Percentiles rank a stretch among this genome's conserved stretches.
These are phyloP conservation scores for Aspergillus quadrilineatus DNA, from an alignment of 2,329 filamentous ascomycete genomes.

Conservation along the genomic window DNA sequence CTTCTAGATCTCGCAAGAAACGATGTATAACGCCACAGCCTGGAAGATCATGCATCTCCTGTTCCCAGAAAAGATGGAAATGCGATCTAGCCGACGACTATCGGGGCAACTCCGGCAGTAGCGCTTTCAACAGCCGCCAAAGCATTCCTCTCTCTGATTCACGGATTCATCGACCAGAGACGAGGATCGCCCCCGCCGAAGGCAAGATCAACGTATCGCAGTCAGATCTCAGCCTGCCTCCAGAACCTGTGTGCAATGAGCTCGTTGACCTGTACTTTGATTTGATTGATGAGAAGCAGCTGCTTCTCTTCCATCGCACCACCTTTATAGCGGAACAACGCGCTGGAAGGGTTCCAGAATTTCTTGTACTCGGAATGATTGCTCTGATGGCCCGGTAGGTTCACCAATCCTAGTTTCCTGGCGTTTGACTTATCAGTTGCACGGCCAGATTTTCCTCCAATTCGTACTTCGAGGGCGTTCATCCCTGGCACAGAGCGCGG, in stretches of 20 bases:
- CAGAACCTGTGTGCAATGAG: constrained; percentile 1
- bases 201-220: background rate
- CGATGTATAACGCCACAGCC: background rate
- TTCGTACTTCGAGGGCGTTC: constrained; percentile 1
- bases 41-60: background rate
- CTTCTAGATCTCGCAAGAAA: constrained; percentile 5
- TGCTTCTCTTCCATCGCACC: constrained; percentile 5
- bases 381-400: background rate
- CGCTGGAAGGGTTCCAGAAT: background rate
- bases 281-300: constrained; percentile 7
- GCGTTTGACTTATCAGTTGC: background rate
- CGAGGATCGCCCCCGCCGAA: background rate
- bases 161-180: background rate
- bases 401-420: background rate
- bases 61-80: background rate
- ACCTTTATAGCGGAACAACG: constrained; percentile 2
- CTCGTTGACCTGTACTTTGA: constrained; percentile 9
- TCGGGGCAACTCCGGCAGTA: background rate
- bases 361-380: constrained; percentile 5
- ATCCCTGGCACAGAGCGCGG: constrained; percentile 4
- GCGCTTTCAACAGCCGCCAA: background rate
- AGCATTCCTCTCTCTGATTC: no score
- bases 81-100: background rate
- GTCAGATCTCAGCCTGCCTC: background rate
- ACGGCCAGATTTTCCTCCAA: background rate